A percentile compares a stretch with the other conserved stretches of the same genome.
Conservation (phyloP, 2,329 filamentous ascomycete genomes). For the Aspergillus sp. region DNA sequence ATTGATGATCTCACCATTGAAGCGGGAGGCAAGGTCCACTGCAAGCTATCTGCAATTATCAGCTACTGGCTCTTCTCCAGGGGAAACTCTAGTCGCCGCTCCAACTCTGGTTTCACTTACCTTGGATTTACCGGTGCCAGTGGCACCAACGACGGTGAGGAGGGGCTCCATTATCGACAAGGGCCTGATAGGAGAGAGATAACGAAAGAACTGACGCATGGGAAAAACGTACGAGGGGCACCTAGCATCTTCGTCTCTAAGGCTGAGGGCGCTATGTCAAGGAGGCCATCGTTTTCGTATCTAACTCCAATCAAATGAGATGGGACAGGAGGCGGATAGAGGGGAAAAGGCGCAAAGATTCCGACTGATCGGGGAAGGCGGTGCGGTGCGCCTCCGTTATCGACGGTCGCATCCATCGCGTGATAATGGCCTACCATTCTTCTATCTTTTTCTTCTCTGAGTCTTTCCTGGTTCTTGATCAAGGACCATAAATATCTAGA, state of each 20-base stretch:
- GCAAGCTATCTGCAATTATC: slow-evolving; percentile 64
- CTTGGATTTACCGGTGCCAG: slow-evolving; percentile 90
- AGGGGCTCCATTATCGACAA: slow-evolving; percentile 54
- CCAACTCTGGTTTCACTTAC: slow-evolving; percentile 48
- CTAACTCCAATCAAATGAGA: not conserved
- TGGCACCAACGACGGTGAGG: slow-evolving; percentile 81
- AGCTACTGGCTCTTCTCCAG: slow-evolving; percentile 11
- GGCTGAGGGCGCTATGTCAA: not conserved
- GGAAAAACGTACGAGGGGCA: not conserved
- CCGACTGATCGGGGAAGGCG: slow-evolving; percentile 2
- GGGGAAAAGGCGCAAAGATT: not conserved
- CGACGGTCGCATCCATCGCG: not conserved
- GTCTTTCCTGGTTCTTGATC: not conserved
- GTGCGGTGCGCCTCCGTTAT: not conserved
- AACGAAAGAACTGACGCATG: slow-evolving; percentile 31
- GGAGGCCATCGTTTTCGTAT: not conserved
- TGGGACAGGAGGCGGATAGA: slow-evolving; percentile 3
- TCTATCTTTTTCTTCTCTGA: not conserved
- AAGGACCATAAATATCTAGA: not conserved
- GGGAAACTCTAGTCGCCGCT: not conserved
- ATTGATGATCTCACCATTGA: slow-evolving; percentile 94
- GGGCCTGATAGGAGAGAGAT: slow-evolving; percentile 19
- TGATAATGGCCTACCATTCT: no score
- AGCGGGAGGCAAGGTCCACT: slow-evolving; percentile 77
- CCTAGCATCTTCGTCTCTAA: slow-evolving; percentile 12